Percentiles rank a stretch among this genome's conserved stretches.
These are phyloP conservation scores for Alternaria gansuensis DNA, from an alignment of 2,329 filamentous ascomycete genomes.

Conservation along the genomic window DNA sequence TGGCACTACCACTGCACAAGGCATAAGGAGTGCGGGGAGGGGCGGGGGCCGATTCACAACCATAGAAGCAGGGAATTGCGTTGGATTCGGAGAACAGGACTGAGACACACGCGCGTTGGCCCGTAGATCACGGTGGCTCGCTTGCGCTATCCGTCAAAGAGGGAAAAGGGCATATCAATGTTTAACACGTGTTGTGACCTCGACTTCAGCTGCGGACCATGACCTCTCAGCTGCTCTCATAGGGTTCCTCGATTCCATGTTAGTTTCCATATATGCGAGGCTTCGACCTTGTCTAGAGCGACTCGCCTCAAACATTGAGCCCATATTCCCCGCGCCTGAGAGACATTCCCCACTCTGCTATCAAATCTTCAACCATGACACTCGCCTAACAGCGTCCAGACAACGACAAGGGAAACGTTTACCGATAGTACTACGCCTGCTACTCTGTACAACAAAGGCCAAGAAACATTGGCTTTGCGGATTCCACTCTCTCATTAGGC, in stretches of 20 bases:
- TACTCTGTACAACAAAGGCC: slow-evolving; percentile 9
- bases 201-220: neutral
- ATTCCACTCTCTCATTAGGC: slow-evolving; percentile 19
- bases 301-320: slow-evolving; percentile 24
- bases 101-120: slow-evolving; percentile 5
- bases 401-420: slow-evolving; percentile 11
- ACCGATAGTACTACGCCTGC: slow-evolving; percentile 3
- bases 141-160: slow-evolving; percentile 10
- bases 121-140: neutral
- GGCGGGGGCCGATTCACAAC: slow-evolving; percentile 11
- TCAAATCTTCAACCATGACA: slow-evolving; percentile 3
- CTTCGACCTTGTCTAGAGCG: slow-evolving; percentile 16
- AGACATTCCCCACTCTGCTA: slow-evolving; percentile 15
- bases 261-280: slow-evolving; percentile 10
- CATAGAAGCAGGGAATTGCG: slow-evolving; percentile 2
- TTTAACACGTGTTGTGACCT: slow-evolving; percentile 5
- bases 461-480: slow-evolving; percentile 11
- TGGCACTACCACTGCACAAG: slow-evolving; percentile 8
- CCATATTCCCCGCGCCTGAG: slow-evolving; percentile 12
- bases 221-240: slow-evolving; percentile 2
- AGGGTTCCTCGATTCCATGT: slow-evolving; percentile 11
- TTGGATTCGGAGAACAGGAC: neutral
- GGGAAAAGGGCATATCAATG: slow-evolving; percentile 9
- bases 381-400: slow-evolving; percentile 3
- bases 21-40: slow-evolving; percentile 14